phyloP scores from a whole-genome alignment of 2,329 filamentous ascomycete genomes.

The Ilyonectria sp. region DNA sequence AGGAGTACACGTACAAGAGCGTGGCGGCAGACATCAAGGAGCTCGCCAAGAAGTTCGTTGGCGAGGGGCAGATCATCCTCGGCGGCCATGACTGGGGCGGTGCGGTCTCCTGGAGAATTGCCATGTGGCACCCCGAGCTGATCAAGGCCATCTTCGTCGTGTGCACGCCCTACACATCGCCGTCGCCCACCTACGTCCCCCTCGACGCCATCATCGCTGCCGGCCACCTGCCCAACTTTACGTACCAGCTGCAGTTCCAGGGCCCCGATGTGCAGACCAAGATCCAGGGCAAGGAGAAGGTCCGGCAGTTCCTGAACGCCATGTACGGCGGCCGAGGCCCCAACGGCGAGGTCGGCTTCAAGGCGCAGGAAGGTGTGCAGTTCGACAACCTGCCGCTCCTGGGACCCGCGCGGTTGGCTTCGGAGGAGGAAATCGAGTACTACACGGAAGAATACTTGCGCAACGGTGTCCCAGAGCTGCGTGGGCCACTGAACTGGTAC shows the following conservation, averaged over 20 bases:
- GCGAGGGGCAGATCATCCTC: constrained; percentile 76
- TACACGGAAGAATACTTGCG: constrained; percentile 82
- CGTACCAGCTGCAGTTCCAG: constrained; percentile 87
- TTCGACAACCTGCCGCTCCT: constrained; percentile 75
- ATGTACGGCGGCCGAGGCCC: constrained; percentile 78
- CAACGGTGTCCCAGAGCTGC: constrained; percentile 71
- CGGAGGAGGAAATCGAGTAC: constrained; percentile 80
- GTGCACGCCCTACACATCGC: constrained; percentile 81
- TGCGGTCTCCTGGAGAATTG: constrained; percentile 80
- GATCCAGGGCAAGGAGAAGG: constrained; percentile 71
- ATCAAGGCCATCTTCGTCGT: constrained; percentile 83
- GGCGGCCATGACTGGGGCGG: constrained; percentile 97
- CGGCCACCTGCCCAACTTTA: constrained; percentile 76
- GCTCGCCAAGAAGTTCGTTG: constrained; percentile 72
- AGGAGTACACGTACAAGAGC: constrained; percentile 79
- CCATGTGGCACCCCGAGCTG: constrained; percentile 80
- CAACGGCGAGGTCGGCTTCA: constrained; percentile 71
- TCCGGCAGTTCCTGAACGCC: constrained; percentile 79
- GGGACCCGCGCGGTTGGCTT: constrained; percentile 71
- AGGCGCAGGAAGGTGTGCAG: constrained; percentile 72
- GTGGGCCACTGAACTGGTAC: constrained; percentile 92
- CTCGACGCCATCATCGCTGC: constrained; percentile 72
- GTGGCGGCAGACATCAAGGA: constrained; percentile 82
- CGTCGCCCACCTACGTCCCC: constrained; percentile 66
- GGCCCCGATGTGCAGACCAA: constrained; percentile 75